Conservation (phyloP, 106 monocot genomes). For the Acorus calamus region DNA sequence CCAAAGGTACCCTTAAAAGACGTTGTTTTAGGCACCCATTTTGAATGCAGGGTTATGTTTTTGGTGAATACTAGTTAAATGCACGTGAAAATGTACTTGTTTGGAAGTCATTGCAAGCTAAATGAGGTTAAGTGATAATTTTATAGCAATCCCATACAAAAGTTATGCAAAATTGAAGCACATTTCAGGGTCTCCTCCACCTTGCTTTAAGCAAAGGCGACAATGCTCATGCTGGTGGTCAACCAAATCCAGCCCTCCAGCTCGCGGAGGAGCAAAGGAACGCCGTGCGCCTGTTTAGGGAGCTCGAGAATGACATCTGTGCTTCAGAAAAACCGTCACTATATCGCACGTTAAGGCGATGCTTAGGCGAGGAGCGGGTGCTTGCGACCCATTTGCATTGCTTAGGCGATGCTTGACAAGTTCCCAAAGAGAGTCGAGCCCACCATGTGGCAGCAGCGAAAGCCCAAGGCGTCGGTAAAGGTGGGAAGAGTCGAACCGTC, state of each 20-base stretch:
- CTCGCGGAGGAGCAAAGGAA: slow-evolving; percentile 20
- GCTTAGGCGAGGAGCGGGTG: slow-evolving; percentile 5
- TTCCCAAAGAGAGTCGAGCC: background rate
- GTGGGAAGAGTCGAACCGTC: background rate
- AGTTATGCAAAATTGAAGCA: too few species aligned
- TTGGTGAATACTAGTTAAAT: too few species aligned
- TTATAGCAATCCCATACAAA: too few species aligned
- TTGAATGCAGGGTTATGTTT: too few species aligned
- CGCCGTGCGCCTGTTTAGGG: slow-evolving; percentile 8
- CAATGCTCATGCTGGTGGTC: slow-evolving; percentile 2
- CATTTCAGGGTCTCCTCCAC: slow-evolving; percentile 5
- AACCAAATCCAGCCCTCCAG: slow-evolving; percentile 15
- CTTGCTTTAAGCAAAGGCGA: background rate
- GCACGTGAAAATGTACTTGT: too few species aligned
- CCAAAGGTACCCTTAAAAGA: too few species aligned
- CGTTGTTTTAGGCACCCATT: too few species aligned
- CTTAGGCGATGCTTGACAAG: background rate
- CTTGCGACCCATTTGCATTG: slow-evolving; percentile 16
- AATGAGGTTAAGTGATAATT: too few species aligned
- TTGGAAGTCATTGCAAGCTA: too few species aligned
- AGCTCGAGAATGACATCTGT: slow-evolving; percentile 6
- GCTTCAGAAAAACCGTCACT: background rate
- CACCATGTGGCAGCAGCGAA: background rate
- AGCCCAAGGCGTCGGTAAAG: background rate
- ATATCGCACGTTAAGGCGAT: background rate